Conservation (phyloP, 306 rosid species). For the Astragalus membranaceus region DNA sequence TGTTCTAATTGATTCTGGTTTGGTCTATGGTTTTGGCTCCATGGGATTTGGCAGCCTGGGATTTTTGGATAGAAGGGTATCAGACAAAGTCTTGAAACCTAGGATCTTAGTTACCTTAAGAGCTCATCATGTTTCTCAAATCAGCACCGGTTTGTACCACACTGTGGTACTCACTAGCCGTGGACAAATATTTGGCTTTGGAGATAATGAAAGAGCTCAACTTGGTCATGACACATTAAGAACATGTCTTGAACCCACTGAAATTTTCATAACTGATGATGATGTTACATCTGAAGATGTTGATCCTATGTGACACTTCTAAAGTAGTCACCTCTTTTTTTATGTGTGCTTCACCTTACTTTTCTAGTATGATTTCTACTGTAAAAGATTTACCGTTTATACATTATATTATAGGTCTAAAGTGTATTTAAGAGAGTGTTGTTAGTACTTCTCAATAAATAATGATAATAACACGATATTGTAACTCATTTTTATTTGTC, state of each 20-base stretch:
- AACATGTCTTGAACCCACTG: constrained; percentile 67
- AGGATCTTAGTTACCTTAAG: constrained; percentile 60
- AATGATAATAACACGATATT: background rate
- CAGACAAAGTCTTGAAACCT: constrained; percentile 68
- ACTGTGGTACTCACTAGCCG: constrained; percentile 62
- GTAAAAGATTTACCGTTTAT: constrained; percentile 4
- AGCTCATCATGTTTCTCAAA: constrained; percentile 69
- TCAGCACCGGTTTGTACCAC: constrained; percentile 85
- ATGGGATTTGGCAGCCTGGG: constrained; percentile 98
- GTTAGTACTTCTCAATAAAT: background rate
- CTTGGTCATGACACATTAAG: constrained; percentile 81
- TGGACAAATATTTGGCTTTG: constrained; percentile 77
- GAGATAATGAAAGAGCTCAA: constrained; percentile 91
- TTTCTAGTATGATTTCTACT: background rate
- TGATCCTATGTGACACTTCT: constrained; percentile 17
- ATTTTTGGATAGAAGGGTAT: constrained; percentile 61
- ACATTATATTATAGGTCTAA: background rate
- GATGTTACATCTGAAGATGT: constrained; percentile 27
- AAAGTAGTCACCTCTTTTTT: background rate
- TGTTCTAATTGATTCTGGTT: constrained; percentile 67
- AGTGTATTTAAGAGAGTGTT: too few species aligned
- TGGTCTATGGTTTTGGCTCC: constrained; percentile 78
- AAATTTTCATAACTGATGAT: constrained; percentile 44
- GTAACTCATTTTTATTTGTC: too few species aligned
- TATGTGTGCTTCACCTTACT: too few species aligned